Base-by-base conservation (phyloP, 345 rosid species). In the Turritis glabra region DNA sequence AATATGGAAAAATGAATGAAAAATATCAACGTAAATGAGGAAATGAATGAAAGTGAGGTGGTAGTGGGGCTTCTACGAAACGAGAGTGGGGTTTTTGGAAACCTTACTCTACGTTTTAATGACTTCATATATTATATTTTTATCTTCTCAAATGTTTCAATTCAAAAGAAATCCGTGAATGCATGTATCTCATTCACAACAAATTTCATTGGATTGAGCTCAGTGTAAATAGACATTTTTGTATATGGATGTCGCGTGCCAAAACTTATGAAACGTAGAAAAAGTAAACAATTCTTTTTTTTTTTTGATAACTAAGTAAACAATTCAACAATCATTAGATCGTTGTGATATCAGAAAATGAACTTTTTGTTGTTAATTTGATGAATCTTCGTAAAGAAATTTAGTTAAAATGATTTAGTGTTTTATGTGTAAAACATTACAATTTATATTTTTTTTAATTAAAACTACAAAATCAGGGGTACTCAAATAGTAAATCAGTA, bases 11-110 rank as follows among this genome's bases (percentile, higher is more conserved):
- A 54, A 17, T 54, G 17, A 60, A 29, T 22, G 17, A 7, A 63
- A 43, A 33, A 14, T 23, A 64, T 66, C 5, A 56, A 64, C 25
- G 38, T 66, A 56, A 47, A 58, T 35, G 60, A 19, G 53, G 29
- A 18, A 53, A 53, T 69, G 25, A 75, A 61, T 69, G 41, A 41
- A 60, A 23, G 17, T 8, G 53, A 44, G 71, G 37, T 69, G 52
- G 19, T 63, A 69, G 80, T 76, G 71, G 80, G 71, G 75, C 57
- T 9, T 62, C 71, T 76, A 62, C 25, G 43, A 44, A 76, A 70
- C 71, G 57, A 69, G 75, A 70, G 75, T 69, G 63, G 75, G 80
- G 64, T 2, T 62, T 69, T 63, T 69, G 17, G 43, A 33, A 76
- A 76, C 71, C 70, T 62, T 53, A 62, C 75, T 62, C 64, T 76